A percentile compares a stretch with the other conserved stretches of the same genome.
Evolutionary conservation across 345 rosid genomes (phyloP).

Genomic region (Aquilaria sinensis): DNA sequence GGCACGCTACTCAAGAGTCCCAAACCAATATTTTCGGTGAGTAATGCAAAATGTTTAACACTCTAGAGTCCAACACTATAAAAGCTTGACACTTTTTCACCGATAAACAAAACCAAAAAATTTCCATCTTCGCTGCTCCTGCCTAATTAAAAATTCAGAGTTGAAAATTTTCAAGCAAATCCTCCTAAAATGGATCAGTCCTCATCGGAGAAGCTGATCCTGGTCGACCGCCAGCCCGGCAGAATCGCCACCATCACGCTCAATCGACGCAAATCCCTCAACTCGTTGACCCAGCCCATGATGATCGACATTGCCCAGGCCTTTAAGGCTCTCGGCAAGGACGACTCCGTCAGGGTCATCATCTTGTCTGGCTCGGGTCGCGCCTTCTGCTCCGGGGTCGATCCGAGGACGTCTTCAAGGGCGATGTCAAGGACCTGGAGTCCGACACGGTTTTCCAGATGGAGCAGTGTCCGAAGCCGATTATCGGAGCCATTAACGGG

Average conservation of each 20-base stretch:
- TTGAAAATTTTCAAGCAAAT: too few species aligned
- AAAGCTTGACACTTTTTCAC: too few species aligned
- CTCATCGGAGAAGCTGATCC: constrained; percentile 36
- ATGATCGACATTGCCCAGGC: constrained; percentile 60
- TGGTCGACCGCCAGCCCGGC: constrained; percentile 41
- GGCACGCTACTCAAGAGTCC: too few species aligned
- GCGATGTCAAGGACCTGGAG: constrained; percentile 83
- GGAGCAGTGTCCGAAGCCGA: constrained; percentile 74
- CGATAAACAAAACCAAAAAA: not conserved
- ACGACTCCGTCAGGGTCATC: constrained; percentile 54
- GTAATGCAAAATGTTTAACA: too few species aligned
- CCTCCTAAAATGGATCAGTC: constrained; percentile 26
- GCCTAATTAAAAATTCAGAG: too few species aligned
- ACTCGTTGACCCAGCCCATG: constrained; percentile 76
- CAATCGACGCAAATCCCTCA: constrained; percentile 89
- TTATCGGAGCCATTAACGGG: constrained; percentile 85
- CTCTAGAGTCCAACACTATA: too few species aligned
- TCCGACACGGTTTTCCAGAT: constrained; percentile 68
- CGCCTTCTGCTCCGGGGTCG: constrained; percentile 90
- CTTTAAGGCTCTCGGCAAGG: constrained; percentile 46
- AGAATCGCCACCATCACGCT: constrained; percentile 71
- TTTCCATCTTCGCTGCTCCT: not conserved
- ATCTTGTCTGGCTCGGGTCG: constrained; percentile 72
- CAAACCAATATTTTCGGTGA: too few species aligned
- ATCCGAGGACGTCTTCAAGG: constrained; percentile 84